Evolutionary conservation across 305 asterid species (phyloP).

Genomic region (Rubia peregrina): DNA sequence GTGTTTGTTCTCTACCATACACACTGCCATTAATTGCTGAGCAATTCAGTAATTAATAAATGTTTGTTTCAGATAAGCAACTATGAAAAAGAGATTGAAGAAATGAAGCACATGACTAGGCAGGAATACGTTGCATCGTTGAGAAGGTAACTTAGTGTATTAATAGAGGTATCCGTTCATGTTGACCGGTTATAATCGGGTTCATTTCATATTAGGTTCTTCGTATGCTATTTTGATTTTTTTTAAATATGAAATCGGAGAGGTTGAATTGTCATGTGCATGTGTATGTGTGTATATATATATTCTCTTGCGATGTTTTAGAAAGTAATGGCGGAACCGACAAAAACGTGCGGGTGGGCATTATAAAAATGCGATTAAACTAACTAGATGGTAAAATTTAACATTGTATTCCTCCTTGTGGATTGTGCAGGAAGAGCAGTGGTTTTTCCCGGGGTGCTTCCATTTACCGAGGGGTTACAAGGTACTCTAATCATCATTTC

Average conservation of each 20-base stretch:
- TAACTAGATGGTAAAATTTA: background rate
- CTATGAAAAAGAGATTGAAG: constrained; percentile 79
- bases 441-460: constrained; percentile 96
- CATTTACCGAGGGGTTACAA: constrained; percentile 88
- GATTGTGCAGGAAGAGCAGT: constrained; percentile 63
- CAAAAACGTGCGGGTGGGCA: background rate
- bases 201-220: no score
- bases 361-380: background rate
- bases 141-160: no score
- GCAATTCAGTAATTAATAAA: background rate
- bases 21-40: no score
- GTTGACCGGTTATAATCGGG: no score
- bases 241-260: no score
- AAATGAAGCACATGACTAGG: constrained; percentile 81
- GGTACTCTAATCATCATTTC: constrained; percentile 30
- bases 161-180: no score
- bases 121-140: constrained; percentile 82
- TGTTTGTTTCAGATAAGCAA: constrained; percentile 43
- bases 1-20: background rate
- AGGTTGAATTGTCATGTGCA: no score
- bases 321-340: background rate
- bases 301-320: background rate
- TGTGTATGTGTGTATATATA: no score
- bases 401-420: background rate
- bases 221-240: no score